These are phyloP conservation scores for Achaetomium macrosporum DNA, from an alignment of 2,329 filamentous ascomycete species.

Conservation along the genomic window DNA sequence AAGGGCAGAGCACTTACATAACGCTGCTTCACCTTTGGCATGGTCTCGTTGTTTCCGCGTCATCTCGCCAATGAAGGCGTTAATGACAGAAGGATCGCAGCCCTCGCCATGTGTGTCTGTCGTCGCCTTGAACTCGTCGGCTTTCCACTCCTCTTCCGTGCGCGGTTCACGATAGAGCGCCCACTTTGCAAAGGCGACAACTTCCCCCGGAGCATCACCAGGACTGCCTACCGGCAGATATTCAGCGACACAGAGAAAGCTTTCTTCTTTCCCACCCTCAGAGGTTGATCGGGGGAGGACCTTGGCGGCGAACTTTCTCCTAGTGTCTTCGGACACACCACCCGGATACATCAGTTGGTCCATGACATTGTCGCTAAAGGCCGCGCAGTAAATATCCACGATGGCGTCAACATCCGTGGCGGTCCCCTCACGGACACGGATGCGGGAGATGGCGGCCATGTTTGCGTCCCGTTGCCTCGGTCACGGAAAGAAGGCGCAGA, in stretches of 20 bases:
- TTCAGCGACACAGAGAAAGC: slow-evolving; percentile 26
- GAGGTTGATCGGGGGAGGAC: slow-evolving; percentile 12
- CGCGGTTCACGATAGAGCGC: slow-evolving; percentile 19
- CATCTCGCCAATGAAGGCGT: slow-evolving; percentile 26
- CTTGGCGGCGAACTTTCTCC: slow-evolving; percentile 14
- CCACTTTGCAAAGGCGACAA: slow-evolving; percentile 30
- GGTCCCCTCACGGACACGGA: slow-evolving; percentile 23
- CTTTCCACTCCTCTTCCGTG: slow-evolving; percentile 26
- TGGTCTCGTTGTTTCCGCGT: slow-evolving; percentile 14
- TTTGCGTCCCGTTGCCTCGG: background rate
- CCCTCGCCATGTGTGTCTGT: slow-evolving; percentile 24
- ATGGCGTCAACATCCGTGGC: slow-evolving; percentile 21
- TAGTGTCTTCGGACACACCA: slow-evolving; percentile 18
- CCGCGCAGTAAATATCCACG: slow-evolving; percentile 19
- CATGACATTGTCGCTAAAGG: slow-evolving; percentile 23
- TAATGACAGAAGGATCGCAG: slow-evolving; percentile 17
- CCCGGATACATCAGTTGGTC: slow-evolving; percentile 24
- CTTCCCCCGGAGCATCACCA: slow-evolving; percentile 17
- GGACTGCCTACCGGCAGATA: slow-evolving; percentile 11
- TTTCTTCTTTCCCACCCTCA: slow-evolving; percentile 8
- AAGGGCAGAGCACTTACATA: slow-evolving; percentile 22
- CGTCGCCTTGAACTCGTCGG: slow-evolving; percentile 6
- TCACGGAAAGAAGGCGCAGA: background rate
- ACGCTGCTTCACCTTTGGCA: slow-evolving; percentile 23
- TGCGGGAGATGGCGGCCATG: slow-evolving; percentile 9